Evolutionary conservation across 2,329 filamentous ascomycete genomes (phyloP), one percentile per base, ranked within the genome.

Genomic region (Hypoxylon sp.): DNA sequence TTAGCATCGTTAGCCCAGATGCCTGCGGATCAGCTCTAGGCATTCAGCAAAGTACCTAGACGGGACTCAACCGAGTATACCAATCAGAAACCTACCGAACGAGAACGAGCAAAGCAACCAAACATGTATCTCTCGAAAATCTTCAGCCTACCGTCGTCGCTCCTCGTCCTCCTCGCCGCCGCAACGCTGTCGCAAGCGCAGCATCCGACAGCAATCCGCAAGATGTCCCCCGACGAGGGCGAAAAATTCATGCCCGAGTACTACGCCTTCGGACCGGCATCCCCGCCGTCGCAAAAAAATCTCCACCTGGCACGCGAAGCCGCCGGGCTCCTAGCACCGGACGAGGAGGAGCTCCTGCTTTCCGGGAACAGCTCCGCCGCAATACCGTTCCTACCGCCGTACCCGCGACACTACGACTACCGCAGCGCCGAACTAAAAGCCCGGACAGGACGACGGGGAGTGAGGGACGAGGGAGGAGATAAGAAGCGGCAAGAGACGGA

Each of bases 201-300:
- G 48, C 69, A 53, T 32, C 90, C 90, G 0, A 84, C 85, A 1
- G 91, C 86, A 0, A 82, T 94, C 56, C 86, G 85, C 73, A 93
- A 93, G 74, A 91, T 94, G 86, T 82, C 87, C 48, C 82, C 82
- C 4, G 88, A 93, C 72, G 85, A 87, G 51, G 86, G 86, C 62
- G 89, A 92, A 74, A 95, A 92, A 82, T 89, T 94, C 73, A 86
- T 89, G 68, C 80, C 89, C 58, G 84, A 91, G 46, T 90, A 92
- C 75, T 89, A 82, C 68, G 82, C 80, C 67, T 87, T 86, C 69
- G 73, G 72, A 1, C 65, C 69, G 26, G 49, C 30, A 61, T 19
- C 64, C 37, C 43, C 57, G 44, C 52, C 59, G 41, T 22, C 24
- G 56, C 50, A 53, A 59, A 70, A 64, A 53, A n/a, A n/a, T n/a